Base-by-base conservation (phyloP, 768 basidiomycete species). In the Cystofilobasidium macerans region DNA sequence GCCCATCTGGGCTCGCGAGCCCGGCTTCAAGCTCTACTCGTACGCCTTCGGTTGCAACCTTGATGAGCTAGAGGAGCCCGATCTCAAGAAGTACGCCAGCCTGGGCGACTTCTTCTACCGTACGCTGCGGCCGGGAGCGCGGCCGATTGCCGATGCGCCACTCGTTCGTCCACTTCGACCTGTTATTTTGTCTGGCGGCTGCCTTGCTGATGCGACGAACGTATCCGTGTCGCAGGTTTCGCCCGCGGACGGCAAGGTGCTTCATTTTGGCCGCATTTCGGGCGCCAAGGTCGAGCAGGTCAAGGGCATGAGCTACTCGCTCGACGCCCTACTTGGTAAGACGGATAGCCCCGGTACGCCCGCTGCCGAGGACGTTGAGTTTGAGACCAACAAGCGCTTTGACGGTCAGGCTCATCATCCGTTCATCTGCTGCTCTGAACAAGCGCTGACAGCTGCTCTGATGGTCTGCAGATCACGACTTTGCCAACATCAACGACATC, bases 51-150 rank as follows among this genome's bases (percentile, higher is more conserved):
- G 89, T 30, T 95, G 92, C 79, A 86, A 97, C 79, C 81, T 99
- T 67, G 84, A 89, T 67, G 95, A 99, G 75, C 85, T 90, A 16
- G 90, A 91, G 42, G 83, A 81, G 1, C 73, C 78, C 16, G 89
- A 95, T 78, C 79, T 99, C 66, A 81, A 75, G n/a, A 74, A 81
- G 62, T 99, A 97, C 75, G 81, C 81, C 0, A 86, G 85, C 74
- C 80, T 99, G n/a, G 93, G 93, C 40, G 89, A 87, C 26, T 99
- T 99, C 78, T 98, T 99, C 79, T 93, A 95, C 76, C 81, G 95
- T 36, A 83, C 82, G 70, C 81, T 99, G 67, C 89, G 87, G 74
- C 80, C 81, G 28, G 95, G 90, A 45, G 84, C 76, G 38, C 81
- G 95, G 26, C 90, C 91, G 5, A 85, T 94, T 24, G 89, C 83